Evolutionary conservation across 495 filamentous ascomycete species (phyloP).

Genomic region (Lineolata rhizophorae): DNA sequence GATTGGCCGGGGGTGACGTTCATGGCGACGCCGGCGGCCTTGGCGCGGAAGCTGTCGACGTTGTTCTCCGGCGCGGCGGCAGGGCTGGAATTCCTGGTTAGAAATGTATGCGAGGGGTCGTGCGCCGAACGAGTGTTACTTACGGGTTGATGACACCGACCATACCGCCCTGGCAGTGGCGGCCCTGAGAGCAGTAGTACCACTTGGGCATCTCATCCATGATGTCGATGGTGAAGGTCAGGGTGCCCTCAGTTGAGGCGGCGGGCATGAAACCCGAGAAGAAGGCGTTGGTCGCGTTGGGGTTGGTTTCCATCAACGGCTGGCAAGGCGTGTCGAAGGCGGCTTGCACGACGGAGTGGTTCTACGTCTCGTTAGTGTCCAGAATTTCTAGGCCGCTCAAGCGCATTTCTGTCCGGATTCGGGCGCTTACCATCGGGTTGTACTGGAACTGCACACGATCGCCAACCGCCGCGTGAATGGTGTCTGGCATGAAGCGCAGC

Average conservation of each 20-base stretch:
- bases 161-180: constrained; percentile 20
- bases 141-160: constrained; percentile 21
- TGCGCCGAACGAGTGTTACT: background rate
- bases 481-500: constrained; percentile 18
- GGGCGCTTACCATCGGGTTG: constrained; percentile 20
- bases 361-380: constrained; percentile 11
- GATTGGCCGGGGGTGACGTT: background rate
- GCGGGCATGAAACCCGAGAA: constrained; percentile 18
- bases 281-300: constrained; percentile 15
- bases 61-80: constrained; percentile 3
- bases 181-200: constrained; percentile 21
- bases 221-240: constrained; percentile 17
- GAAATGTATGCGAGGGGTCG: background rate
- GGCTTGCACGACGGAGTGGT: constrained; percentile 26
- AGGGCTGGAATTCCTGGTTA: background rate
- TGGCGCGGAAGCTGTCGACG: constrained; percentile 8
- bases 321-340: constrained; percentile 22
- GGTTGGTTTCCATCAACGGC: constrained; percentile 9
- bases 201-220: constrained; percentile 20
- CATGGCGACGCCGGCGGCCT: background rate
- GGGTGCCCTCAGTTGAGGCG: constrained; percentile 3
- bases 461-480: constrained; percentile 20
- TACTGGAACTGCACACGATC: constrained; percentile 33
- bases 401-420: too few relatives aligned
- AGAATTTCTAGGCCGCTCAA: background rate